Evolutionary conservation across 2,329 filamentous ascomycete genomes (phyloP), one percentile per base, ranked within the genome.

Genomic region (Diaporthe sp.): DNA sequence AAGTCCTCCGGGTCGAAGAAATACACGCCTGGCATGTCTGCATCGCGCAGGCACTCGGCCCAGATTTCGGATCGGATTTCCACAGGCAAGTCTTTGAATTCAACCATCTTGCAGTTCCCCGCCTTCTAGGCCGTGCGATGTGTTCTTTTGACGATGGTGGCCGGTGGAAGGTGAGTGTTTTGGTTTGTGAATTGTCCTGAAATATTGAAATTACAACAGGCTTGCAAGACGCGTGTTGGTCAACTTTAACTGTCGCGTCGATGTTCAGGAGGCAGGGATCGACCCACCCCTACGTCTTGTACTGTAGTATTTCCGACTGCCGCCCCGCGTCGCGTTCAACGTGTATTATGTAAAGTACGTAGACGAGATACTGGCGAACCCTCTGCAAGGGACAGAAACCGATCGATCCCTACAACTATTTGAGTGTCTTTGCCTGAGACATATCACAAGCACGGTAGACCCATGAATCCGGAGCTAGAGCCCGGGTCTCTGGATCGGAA

Each of bases 1-100:
- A 58, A 71, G 53, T 71, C 51, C 25, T 62, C 71, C 9, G 59
- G 46, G 10, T 73, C 25, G 46, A 44, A 73, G 46, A 67, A 46
- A 37, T 73, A 57, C 12, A 73, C 51, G 58, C 37, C 71, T 37
- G 13, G 44, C 28, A 53, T 19, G 58, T 73, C 46, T 31, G 46
- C 34, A 42, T 42, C 31, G 1, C 49, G 44, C 37, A 73, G 37
- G 3, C 34, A 65, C 25, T 55, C 44, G 12, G 46, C 58, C 57
- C 71, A 73, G 15, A 65, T 55, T 28, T 13, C 34, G 42, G 28
- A 22, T 37, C 58, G 71, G 9, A 73, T 28, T 34, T 73, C 71
- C 34, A 31, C 34, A 53, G 71, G 58, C 42, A 74, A 25, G 19
- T 59, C 53, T 51, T 57, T 55, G 53, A 62, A 28, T 28, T 28